Evolutionary conservation across 2,329 filamentous ascomycete species (phyloP).

Genomic region (Penicillium sp.): DNA sequence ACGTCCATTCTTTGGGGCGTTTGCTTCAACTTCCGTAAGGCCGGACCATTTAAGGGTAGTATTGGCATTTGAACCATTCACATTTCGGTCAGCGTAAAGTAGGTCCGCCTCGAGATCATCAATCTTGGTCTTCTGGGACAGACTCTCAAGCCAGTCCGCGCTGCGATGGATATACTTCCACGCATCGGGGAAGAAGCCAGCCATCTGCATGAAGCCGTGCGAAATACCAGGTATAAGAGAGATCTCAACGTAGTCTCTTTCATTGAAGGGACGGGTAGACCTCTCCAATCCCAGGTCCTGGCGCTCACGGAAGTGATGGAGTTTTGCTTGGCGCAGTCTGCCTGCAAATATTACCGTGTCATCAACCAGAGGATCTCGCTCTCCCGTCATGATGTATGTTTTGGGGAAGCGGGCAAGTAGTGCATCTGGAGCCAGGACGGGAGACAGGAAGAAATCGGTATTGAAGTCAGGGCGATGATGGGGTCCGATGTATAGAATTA

Average conservation of each 20-base stretch:
- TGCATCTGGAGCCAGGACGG: conserved; percentile 80
- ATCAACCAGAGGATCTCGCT: conserved; percentile 91
- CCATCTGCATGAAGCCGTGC: conserved; percentile 93
- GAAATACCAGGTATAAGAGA: conserved; percentile 82
- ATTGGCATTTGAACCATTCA: neutral
- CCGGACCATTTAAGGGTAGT: neutral
- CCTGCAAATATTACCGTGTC: conserved; percentile 97
- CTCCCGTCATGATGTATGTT: conserved; percentile 89
- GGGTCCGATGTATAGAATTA: conserved; percentile 93
- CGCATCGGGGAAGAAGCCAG: conserved; percentile 79
- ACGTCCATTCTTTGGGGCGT: conserved; percentile 13
- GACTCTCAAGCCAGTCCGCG: conserved; percentile 75
- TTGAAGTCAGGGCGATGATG: conserved; percentile 90
- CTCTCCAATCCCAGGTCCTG: conserved; percentile 56
- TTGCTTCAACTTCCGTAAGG: neutral
- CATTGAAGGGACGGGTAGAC: conserved; percentile 60
- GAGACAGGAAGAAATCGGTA: conserved; percentile 85
- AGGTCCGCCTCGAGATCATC: conserved; percentile 18
- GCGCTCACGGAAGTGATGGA: conserved; percentile 54
- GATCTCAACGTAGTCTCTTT: conserved; percentile 75
- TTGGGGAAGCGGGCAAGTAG: conserved; percentile 86
- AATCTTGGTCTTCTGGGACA: conserved; percentile 52
- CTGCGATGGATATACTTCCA: conserved; percentile 83
- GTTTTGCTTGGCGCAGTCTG: conserved; percentile 74
- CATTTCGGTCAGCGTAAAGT: conserved; percentile 9